Evolutionary conservation across 192 early-diverging fungal species (phyloP), one percentile per base, ranked within the genome.

Genomic region (Backusella australiensis): DNA sequence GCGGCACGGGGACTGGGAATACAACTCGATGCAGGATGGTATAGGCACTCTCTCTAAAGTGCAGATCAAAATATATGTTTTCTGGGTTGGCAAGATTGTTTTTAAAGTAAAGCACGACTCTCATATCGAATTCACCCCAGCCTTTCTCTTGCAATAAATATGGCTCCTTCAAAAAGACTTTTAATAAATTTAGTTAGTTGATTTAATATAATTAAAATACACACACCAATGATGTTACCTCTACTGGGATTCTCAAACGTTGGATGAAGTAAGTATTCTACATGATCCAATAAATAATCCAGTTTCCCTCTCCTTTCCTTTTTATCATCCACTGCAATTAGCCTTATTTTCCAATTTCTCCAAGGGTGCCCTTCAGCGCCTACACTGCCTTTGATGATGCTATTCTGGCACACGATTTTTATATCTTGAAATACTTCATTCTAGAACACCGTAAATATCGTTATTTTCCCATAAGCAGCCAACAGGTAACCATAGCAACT

Each of bases 41-140:
- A 68, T 88, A 90, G 21, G 78, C 75, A 26, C 76, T 35, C 44
- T 80, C 46, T 56, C 78, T 76, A 68, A 90, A 90, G 75, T 90
- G 85, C 6, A 90, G 75, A 72, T 90, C 89, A 75, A 86, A 85
- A 21, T 81, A 71, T 63, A 90, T 73, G 6, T 78, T 67, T 53
- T 75, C 69, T 29, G 87, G 87, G 6, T 75, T 19, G 14, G 77
- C 69, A n/a, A 77, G 56, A n/a, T 88, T 85, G 66, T 88, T 82
- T 6, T 63, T 73, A 65, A 87, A 90, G 72, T 85, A 77, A 6
- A 90, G 68, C 46, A 77, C 78, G 21, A 90, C 85, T 42, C 84
- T 79, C 80, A 90, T 82, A 72, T 90, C 89, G 73, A 90, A 90
- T 74, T 88, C 89, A 19, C 89, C 89, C 89, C 89, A 90, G 19